Conservation (phyloP, 345 rosid species). For the Moricandia moricandioides region DNA sequence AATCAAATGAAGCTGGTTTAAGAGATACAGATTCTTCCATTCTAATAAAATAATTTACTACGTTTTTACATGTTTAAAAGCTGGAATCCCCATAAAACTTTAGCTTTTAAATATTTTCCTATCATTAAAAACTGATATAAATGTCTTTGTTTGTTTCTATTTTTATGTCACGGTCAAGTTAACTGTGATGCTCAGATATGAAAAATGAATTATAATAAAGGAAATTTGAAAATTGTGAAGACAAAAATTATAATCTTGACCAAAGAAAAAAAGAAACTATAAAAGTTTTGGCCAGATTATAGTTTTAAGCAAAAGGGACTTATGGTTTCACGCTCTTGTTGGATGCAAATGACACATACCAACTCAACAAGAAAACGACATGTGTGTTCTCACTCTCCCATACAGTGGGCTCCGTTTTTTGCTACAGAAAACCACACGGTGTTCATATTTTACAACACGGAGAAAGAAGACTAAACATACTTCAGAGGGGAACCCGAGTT, state of each 20-base stretch:
- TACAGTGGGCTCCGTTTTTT: constrained; percentile 37
- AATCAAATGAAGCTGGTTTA: not conserved
- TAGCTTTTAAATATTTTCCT: not conserved
- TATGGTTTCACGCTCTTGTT: constrained; percentile 36
- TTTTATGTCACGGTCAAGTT: constrained; percentile 8
- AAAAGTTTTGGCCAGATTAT: constrained; percentile 9
- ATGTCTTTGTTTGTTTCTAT: not conserved
- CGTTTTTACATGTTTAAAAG: constrained; percentile 1
- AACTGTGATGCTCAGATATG: not conserved
- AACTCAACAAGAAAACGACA: constrained; percentile 42
- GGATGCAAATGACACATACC: constrained; percentile 39
- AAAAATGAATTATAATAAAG: not conserved
- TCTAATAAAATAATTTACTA: not conserved
- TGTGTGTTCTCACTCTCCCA: constrained; percentile 30
- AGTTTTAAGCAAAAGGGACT: constrained; percentile 41
- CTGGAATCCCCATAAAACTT: not conserved
- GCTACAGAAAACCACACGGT: constrained; percentile 33
- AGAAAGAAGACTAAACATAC: constrained; percentile 11
- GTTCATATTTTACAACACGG: constrained; percentile 11
- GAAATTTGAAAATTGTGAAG: not conserved
- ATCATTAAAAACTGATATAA: not conserved
- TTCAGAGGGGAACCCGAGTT: not conserved
- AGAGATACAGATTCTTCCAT: not conserved
- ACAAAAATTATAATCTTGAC: not conserved
- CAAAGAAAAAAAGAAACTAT: not conserved